Evolutionary conservation across 1,284 basidiomycete genomes (phyloP), one percentile per base, ranked within the genome.

Genomic region (Puccinia horiana): DNA sequence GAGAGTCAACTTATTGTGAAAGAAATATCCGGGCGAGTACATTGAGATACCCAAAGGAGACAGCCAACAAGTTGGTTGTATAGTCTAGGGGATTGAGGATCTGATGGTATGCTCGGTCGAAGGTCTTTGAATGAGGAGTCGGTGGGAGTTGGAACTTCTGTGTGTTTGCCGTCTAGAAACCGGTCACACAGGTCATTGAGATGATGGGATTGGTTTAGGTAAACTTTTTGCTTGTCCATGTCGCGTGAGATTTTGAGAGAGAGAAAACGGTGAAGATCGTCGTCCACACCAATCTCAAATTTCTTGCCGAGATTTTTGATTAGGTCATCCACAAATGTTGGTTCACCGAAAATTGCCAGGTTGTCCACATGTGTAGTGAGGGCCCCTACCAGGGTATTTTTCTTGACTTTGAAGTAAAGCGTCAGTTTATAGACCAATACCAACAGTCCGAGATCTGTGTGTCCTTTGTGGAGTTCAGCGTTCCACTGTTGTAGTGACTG

Each of bases 401-500:
- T 32, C 2, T 20, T 32, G 6, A 69, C 8, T n/a, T 69, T 12
- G 29, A 44, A 69, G 26, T 69, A 69, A 12, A 76, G 56, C 2
- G 74, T 76, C 5, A 37, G 75, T 20, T 76, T 37, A 47, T 58
- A 61, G 14, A 29, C 44, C 20, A 32, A 76, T 32, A 63, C 12
- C 6, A 16, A 29, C 29, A 35, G 54, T 63, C 75, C 75, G 23
- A 63, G 37, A 5, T 37, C 20, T 2, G 40, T 11, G 20, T 63
- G 56, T 26, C 40, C 40, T 16, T 63, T 76, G 29, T 54, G 52
- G 8, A 76, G 40, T 9, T 44, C n/a, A n/a, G 29, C 8, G 20
- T 76, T 76, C 75, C 75, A 76, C 16, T 76, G 12, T 5, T 37
- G 16, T 11, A 37, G 52, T 4, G 54, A 76, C 44, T 76, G 75